Conservation (phyloP, 768 basidiomycete species). For the Amanita subjunquillea region DNA sequence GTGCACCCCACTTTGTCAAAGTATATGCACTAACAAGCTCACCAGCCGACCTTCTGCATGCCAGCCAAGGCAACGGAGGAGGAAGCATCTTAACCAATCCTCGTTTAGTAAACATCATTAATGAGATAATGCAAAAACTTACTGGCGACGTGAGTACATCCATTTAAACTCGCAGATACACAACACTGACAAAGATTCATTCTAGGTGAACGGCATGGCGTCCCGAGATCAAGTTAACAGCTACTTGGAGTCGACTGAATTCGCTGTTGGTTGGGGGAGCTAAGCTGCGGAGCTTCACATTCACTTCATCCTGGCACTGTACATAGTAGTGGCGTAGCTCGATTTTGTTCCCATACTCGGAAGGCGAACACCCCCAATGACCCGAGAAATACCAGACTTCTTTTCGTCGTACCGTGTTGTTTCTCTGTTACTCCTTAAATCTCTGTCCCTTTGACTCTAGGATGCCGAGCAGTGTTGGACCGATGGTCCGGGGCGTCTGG, state of each 20-base stretch:
- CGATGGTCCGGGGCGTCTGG: no score
- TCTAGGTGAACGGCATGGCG: not conserved
- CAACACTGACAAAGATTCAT: not conserved
- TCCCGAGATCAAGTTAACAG: not conserved
- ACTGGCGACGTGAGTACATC: not conserved
- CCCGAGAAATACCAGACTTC: no score
- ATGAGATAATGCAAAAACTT: not conserved
- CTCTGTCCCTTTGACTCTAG: no score
- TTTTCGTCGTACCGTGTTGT: no score
- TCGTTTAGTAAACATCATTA: not conserved
- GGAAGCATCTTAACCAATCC: not conserved
- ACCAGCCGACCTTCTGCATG: not conserved
- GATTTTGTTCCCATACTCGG: no score
- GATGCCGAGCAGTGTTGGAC: no score
- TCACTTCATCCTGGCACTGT: not conserved
- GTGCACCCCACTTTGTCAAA: not conserved
- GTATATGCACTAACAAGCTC: not conserved
- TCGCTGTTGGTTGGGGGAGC: not conserved
- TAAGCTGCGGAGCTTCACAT: not conserved
- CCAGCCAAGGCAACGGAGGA: not conserved
- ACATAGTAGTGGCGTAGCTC: not conserved
- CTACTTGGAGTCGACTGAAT: not conserved
- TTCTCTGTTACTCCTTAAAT: no score
- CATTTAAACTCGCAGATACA: not conserved
- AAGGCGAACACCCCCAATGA: no score